A percentile compares a stretch with the other conserved stretches of the same genome.
phyloP scores from a whole-genome alignment of 257 asterid genomes.

The Lantana camara region DNA sequence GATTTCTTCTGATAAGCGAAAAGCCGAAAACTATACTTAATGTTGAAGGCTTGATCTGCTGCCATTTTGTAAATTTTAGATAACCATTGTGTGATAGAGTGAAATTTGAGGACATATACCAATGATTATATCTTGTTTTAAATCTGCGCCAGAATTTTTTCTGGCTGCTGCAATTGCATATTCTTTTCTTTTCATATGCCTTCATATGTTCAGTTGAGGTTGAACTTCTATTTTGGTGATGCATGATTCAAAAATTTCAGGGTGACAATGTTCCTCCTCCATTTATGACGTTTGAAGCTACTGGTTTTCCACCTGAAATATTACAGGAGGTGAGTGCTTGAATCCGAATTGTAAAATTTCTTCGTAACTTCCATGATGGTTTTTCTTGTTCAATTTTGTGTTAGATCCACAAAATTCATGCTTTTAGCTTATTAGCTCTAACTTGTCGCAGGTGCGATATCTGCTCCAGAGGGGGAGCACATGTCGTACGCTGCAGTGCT shows the following conservation, averaged over 20 bases:
- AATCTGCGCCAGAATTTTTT: background rate
- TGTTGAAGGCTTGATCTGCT: background rate
- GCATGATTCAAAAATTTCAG: conserved; percentile 41
- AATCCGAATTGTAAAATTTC: conserved; percentile 14
- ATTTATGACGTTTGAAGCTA: conserved; percentile 86
- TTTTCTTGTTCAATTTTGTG: conserved; percentile 24
- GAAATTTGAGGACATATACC: too few relatives aligned
- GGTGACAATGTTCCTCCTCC: conserved; percentile 95
- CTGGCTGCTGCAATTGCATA: conserved; percentile 5
- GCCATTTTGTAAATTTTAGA: background rate
- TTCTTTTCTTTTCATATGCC: conserved; percentile 11
- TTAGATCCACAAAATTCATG: conserved; percentile 37
- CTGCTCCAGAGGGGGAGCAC: conserved; percentile 99
- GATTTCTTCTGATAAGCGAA: too few relatives aligned
- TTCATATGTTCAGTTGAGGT: conserved; percentile 12
- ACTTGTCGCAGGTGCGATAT: conserved; percentile 99
- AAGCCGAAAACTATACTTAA: too few relatives aligned
- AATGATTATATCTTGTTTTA: background rate
- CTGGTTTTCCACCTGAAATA: conserved; percentile 92
- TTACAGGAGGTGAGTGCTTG: conserved; percentile 72
- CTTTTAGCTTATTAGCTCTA: conserved; percentile 74
- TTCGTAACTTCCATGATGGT: conserved; percentile 11
- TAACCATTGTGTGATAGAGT: too few relatives aligned
- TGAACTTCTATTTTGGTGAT: conserved; percentile 28
- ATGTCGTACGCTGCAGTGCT: conserved; percentile 99